Conservation (phyloP, 108 stramenopile genomes). For the Pinguiococcus pyrenoidosus region DNA sequence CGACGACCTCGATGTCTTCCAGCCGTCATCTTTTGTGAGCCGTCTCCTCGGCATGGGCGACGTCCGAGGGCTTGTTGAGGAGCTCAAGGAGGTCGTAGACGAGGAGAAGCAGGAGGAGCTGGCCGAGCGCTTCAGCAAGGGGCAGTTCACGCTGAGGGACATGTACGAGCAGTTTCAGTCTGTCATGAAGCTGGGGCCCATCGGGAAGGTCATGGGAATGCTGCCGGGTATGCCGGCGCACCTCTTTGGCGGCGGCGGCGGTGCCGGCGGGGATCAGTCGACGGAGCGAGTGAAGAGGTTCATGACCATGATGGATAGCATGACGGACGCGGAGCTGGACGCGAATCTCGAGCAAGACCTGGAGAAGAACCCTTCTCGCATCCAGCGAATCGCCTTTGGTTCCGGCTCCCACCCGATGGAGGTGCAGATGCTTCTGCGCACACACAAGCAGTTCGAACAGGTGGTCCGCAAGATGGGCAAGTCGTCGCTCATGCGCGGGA, state of each 20-base stretch:
- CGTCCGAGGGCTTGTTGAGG: conserved; percentile 52
- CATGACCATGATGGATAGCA: conserved; percentile 91
- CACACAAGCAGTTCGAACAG: conserved; percentile 73
- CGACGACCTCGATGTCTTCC: conserved; percentile 76
- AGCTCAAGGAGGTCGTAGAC: conserved; percentile 54
- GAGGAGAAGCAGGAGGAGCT: conserved; percentile 56
- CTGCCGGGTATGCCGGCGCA: conserved; percentile 80
- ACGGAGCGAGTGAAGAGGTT: conserved; percentile 54
- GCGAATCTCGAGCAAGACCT: conserved; percentile 50
- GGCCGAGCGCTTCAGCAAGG: conserved; percentile 69
- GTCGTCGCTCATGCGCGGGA: conserved; percentile 61
- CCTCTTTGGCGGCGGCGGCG: conserved; percentile 43
- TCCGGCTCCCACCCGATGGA: conserved; percentile 70
- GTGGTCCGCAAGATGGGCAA: conserved; percentile 84
- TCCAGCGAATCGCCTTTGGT: conserved; percentile 71
- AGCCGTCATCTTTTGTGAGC: conserved; percentile 74
- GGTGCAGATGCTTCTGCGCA: conserved; percentile 63
- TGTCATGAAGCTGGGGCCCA: conserved; percentile 72
- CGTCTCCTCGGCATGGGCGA: conserved; percentile 76
- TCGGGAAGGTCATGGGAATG: conserved; percentile 87
- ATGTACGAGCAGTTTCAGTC: conserved; percentile 83
- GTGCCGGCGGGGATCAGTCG: background rate
- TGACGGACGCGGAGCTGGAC: conserved; percentile 87
- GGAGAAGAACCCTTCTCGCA: conserved; percentile 19
- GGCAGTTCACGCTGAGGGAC: conserved; percentile 85